These are phyloP conservation scores for Phytophthora megakarya DNA, from an alignment of 352 stramenopile species.

Conservation along the genomic window DNA sequence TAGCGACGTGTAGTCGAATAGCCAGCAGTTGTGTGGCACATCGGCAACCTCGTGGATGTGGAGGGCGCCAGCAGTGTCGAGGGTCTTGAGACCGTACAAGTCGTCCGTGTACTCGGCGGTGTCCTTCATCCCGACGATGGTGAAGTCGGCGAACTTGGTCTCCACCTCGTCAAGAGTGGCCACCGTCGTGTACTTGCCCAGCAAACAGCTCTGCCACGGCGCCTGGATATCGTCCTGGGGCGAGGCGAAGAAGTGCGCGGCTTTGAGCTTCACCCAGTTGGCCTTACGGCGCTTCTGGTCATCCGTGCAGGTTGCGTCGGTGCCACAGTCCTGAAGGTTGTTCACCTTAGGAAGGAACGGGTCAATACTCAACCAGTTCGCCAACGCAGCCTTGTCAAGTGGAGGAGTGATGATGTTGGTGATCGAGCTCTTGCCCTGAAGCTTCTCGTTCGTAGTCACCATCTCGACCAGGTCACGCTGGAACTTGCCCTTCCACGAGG, in stretches of 20 bases:
- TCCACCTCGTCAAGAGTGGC: constrained; percentile 29
- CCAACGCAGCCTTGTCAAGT: constrained; percentile 17
- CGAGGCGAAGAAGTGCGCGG: constrained; percentile 55
- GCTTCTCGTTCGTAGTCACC: constrained; percentile 22
- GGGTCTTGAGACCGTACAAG: constrained; percentile 45
- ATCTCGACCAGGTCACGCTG: constrained; percentile 45
- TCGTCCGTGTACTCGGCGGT: constrained; percentile 45
- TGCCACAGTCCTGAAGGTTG: constrained; percentile 31
- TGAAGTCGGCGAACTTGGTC: constrained; percentile 40
- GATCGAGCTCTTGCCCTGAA: constrained; percentile 42
- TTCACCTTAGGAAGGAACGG: constrained; percentile 47
- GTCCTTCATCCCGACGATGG: constrained; percentile 36
- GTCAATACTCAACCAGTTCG: constrained; percentile 41
- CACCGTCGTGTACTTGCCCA: constrained; percentile 47
- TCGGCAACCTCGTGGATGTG: constrained; percentile 28
- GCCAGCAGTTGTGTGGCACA: constrained; percentile 49
- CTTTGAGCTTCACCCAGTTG: constrained; percentile 51
- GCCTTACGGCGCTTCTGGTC: constrained; percentile 38
- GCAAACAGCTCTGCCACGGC: constrained; percentile 46
- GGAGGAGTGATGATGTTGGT: constrained; percentile 41
- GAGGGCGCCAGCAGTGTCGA: constrained; percentile 31
- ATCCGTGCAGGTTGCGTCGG: constrained; percentile 13
- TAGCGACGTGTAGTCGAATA: constrained; percentile 42
- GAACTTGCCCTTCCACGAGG: constrained; percentile 42
- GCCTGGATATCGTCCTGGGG: constrained; percentile 44